phyloP scores from a whole-genome alignment of 495 filamentous ascomycete species.

The Neurospora hispaniola region DNA sequence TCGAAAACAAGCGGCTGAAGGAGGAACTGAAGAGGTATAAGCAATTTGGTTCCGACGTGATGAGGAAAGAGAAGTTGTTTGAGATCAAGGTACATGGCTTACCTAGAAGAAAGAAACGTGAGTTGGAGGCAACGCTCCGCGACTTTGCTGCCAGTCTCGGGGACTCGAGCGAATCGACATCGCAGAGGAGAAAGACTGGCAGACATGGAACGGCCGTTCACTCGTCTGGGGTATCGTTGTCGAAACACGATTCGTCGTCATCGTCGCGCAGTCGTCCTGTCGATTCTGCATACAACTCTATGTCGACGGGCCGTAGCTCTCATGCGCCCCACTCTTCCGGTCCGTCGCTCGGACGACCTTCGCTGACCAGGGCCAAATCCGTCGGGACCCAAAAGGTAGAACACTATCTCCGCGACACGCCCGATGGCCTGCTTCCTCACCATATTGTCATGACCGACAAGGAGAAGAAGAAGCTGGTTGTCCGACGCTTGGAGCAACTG shows the following conservation, averaged over 20 bases:
- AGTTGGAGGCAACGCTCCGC: slow-evolving; percentile 60
- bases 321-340: slow-evolving; percentile 25
- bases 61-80: slow-evolving; percentile 58
- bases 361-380: slow-evolving; percentile 13
- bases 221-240: slow-evolving; percentile 20
- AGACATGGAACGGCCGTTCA: slow-evolving; percentile 23
- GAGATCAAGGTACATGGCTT: slow-evolving; percentile 66
- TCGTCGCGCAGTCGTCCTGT: slow-evolving; percentile 45
- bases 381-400: slow-evolving; percentile 42
- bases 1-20: slow-evolving; percentile 62
- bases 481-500: slow-evolving; percentile 60
- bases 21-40: slow-evolving; percentile 58
- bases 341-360: slow-evolving; percentile 16
- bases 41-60: slow-evolving; percentile 45
- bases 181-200: slow-evolving; percentile 20
- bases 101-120: slow-evolving; percentile 52
- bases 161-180: slow-evolving; percentile 27
- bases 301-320: slow-evolving; percentile 42
- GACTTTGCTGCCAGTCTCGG: slow-evolving; percentile 52
- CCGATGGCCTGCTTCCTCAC: slow-evolving; percentile 45
- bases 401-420: slow-evolving; percentile 51
- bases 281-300: slow-evolving; percentile 68
- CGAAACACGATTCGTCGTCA: slow-evolving; percentile 37
- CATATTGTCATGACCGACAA: slow-evolving; percentile 48
- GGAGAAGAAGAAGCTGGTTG: slow-evolving; percentile 60